Evolutionary conservation across 2,329 filamentous ascomycete genomes (phyloP).

Genomic region (Hypoxylon sp.): DNA sequence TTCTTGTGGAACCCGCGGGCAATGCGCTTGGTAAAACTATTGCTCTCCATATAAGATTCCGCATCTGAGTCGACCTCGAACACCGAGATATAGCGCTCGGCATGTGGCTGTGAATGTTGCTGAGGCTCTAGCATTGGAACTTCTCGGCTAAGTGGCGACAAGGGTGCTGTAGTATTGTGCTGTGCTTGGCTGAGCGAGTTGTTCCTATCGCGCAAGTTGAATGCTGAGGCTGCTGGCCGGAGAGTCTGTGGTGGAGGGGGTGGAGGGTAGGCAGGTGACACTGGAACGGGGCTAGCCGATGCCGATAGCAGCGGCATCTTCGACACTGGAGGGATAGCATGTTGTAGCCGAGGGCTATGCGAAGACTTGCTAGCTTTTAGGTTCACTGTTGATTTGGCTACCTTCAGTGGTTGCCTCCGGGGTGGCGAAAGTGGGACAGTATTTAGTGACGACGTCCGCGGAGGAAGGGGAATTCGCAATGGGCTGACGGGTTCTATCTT

Average conservation of each 20-base stretch:
- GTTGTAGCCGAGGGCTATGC: conserved; percentile 31
- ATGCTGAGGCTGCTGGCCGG: conserved; percentile 46
- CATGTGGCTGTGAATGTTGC: conserved; percentile 41
- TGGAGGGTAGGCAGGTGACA: conserved; percentile 49
- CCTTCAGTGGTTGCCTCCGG: conserved; percentile 46
- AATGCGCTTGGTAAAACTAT: conserved; percentile 57
- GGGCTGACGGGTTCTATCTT: conserved; percentile 49
- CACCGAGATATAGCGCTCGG: conserved; percentile 58
- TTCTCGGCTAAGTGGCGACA: conserved; percentile 45
- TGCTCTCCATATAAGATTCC: conserved; percentile 51
- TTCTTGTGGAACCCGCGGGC: conserved; percentile 62
- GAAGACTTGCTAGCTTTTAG: conserved; percentile 43
- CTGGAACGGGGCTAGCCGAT: conserved; percentile 45
- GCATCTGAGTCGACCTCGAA: conserved; percentile 66
- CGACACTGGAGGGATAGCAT: conserved; percentile 8
- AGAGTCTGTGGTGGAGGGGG: conserved; percentile 42
- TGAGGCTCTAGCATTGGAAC: conserved; percentile 41
- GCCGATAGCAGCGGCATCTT: conserved; percentile 16
- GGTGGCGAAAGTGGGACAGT: conserved; percentile 47
- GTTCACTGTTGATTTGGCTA: conserved; percentile 48
- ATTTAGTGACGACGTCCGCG: conserved; percentile 53
- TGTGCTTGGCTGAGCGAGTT: conserved; percentile 20
- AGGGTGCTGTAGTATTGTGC: conserved; percentile 41
- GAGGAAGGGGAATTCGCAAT: conserved; percentile 52
- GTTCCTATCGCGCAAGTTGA: conserved; percentile 48